phyloP scores from a whole-genome alignment of 2,329 filamentous ascomycete genomes.

The Ascochyta fabae region DNA sequence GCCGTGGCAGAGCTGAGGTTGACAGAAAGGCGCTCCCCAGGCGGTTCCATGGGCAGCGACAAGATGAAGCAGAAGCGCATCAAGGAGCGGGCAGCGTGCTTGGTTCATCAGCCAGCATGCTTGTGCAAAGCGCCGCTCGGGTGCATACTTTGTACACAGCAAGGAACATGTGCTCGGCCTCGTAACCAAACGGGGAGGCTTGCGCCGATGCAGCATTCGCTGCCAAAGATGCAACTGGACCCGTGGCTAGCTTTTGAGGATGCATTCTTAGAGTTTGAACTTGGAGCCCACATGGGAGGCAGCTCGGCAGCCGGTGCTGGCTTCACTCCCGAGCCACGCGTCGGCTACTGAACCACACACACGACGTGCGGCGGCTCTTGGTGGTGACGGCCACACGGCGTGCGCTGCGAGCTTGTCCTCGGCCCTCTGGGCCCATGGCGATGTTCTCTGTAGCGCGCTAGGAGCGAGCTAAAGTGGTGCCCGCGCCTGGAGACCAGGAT shows the following conservation, averaged over 20 bases:
- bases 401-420: no score
- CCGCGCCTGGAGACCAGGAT: neutral
- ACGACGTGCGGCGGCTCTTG: no score
- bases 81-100: neutral
- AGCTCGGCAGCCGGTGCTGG: neutral
- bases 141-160: neutral
- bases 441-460: no score
- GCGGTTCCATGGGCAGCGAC: neutral
- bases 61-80: neutral
- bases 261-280: conserved; percentile 9
- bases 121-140: neutral
- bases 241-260: conserved; percentile 3
- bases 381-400: no score
- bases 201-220: conserved; percentile 8
- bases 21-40: conserved; percentile 8
- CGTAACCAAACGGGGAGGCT: neutral
- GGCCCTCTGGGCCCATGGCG: no score
- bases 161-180: neutral
- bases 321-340: neutral
- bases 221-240: neutral
- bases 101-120: neutral
- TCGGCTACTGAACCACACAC: neutral
- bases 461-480: neutral
- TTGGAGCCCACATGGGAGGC: neutral
- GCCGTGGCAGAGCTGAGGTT: conserved; percentile 8